These are phyloP conservation scores for Cryptococcus deneoformans DNA, from an alignment of 1,284 basidiomycete genomes.

Conservation along the genomic window DNA sequence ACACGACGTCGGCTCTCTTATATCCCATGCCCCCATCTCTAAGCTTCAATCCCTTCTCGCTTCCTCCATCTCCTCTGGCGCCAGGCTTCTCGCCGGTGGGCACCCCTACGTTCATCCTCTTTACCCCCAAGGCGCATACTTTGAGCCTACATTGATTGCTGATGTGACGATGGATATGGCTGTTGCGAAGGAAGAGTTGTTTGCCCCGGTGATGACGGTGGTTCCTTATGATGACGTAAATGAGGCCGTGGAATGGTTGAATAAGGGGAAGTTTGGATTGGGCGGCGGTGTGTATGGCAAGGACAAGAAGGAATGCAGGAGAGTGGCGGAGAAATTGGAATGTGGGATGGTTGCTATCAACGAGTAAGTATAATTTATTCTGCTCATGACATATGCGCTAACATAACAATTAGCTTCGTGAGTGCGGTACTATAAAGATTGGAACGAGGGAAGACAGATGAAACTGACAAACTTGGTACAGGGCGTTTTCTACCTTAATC, in stretches of 20 bases:
- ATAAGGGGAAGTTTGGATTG: conserved; percentile 82
- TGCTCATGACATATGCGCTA: no score
- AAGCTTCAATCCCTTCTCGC: conserved; percentile 68
- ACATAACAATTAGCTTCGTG: no score
- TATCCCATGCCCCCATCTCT: conserved; percentile 58
- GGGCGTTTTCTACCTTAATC: conserved; percentile 84
- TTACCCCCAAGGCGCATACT: conserved; percentile 70
- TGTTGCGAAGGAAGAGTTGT: conserved; percentile 81
- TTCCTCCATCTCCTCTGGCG: conserved; percentile 70
- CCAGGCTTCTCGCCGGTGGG: conserved; percentile 66
- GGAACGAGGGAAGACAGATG: no score
- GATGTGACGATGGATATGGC: conserved; percentile 71
- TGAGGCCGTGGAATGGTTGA: conserved; percentile 81
- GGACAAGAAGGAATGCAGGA: conserved; percentile 66
- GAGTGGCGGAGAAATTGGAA: conserved; percentile 73
- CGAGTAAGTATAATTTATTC: conserved; percentile 56
- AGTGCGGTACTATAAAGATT: no score
- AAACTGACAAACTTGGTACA: no score
- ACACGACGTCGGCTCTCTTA: conserved; percentile 51
- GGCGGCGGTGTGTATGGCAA: conserved; percentile 94
- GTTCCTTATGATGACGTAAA: conserved; percentile 77
- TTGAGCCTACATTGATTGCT: conserved; percentile 80
- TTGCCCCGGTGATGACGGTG: conserved; percentile 82
- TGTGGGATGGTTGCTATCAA: conserved; percentile 98
- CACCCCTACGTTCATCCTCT: conserved; percentile 63